Evolutionary conservation across 2,329 filamentous ascomycete genomes (phyloP).

Genomic region (Plectosphaerella cucumerina): DNA sequence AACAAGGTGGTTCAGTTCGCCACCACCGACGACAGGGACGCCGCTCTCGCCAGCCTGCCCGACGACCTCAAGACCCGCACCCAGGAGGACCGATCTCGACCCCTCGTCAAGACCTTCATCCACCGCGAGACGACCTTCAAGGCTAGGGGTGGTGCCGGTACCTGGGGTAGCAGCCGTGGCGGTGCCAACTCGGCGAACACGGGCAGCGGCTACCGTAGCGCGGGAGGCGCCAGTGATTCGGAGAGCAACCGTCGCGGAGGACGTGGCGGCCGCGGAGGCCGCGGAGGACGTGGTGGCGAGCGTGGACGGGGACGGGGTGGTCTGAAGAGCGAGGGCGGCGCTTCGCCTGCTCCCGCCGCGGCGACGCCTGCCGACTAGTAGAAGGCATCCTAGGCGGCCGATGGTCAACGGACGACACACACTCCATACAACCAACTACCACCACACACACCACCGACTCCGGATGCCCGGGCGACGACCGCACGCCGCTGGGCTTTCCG

Average conservation of each 20-base stretch:
- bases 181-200: constrained; percentile 50
- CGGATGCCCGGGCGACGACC: not conserved
- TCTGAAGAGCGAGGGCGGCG: constrained; percentile 54
- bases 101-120: constrained; percentile 79
- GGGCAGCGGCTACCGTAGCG: constrained; percentile 78
- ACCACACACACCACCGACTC: not conserved
- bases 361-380: constrained; percentile 38
- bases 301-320: constrained; percentile 53
- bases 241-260: constrained; percentile 54
- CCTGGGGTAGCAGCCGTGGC: constrained; percentile 62
- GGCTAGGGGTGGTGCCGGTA: constrained; percentile 62
- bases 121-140: constrained; percentile 56
- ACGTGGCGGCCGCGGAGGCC: constrained; percentile 51
- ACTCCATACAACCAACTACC: not conserved
- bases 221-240: constrained; percentile 70
- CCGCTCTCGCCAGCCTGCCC: constrained; percentile 69
- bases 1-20: constrained; percentile 88
- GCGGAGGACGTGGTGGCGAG: constrained; percentile 53
- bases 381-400: not conserved
- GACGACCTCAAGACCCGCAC: constrained; percentile 71
- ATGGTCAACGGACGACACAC: no score
- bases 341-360: constrained; percentile 49
- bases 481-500: not conserved
- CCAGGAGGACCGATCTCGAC: constrained; percentile 70
- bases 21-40: constrained; percentile 73